Conservation (phyloP, 2,329 filamentous ascomycete species). For the Tolypocladium sp. region DNA sequence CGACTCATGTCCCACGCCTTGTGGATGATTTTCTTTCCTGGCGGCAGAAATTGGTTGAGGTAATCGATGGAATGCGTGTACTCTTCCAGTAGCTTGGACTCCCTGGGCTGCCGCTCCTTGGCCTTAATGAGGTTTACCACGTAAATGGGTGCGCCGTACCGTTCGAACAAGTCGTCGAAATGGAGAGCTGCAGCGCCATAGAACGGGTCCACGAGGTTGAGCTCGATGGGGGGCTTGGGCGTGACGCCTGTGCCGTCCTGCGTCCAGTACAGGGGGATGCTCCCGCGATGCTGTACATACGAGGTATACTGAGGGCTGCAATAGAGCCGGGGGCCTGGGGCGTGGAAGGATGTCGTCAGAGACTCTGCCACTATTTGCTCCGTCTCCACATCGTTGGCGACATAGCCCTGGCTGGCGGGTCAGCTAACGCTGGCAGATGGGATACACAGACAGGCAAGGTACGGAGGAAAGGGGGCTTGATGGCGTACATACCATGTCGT, state of each 20-base stretch:
- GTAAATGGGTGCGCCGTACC: slow-evolving; percentile 89
- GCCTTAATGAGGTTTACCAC: slow-evolving; percentile 87
- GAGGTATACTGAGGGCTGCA: slow-evolving; percentile 90
- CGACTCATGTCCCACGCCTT: slow-evolving; percentile 98
- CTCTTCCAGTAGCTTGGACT: slow-evolving; percentile 82
- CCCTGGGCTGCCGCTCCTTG: slow-evolving; percentile 77
- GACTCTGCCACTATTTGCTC: slow-evolving; percentile 97
- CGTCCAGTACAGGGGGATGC: slow-evolving; percentile 94
- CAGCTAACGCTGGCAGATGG: not conserved
- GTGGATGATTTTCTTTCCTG: slow-evolving; percentile 79
- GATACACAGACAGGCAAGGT: not conserved
- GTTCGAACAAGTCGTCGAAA: slow-evolving; percentile 87
- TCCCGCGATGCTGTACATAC: slow-evolving; percentile 92
- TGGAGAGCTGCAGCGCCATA: slow-evolving; percentile 88
- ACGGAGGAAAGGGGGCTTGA: not conserved
- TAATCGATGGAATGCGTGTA: slow-evolving; percentile 84
- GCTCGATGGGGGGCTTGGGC: slow-evolving; percentile 90
- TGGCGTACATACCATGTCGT: slow-evolving; percentile 53
- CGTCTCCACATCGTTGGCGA: slow-evolving; percentile 97
- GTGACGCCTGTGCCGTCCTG: slow-evolving; percentile 93
- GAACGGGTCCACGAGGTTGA: slow-evolving; percentile 94
- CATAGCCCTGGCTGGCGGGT: slow-evolving; percentile 57
- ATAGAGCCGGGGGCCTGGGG: slow-evolving; percentile 75
- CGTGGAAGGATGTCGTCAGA: slow-evolving; percentile 90
- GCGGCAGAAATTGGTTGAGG: slow-evolving; percentile 85